A percentile compares a stretch with the other conserved stretches of the same genome.
These are phyloP conservation scores for Punctularia strigosozonata DNA, from an alignment of 768 basidiomycete species.

Conservation along the genomic window DNA sequence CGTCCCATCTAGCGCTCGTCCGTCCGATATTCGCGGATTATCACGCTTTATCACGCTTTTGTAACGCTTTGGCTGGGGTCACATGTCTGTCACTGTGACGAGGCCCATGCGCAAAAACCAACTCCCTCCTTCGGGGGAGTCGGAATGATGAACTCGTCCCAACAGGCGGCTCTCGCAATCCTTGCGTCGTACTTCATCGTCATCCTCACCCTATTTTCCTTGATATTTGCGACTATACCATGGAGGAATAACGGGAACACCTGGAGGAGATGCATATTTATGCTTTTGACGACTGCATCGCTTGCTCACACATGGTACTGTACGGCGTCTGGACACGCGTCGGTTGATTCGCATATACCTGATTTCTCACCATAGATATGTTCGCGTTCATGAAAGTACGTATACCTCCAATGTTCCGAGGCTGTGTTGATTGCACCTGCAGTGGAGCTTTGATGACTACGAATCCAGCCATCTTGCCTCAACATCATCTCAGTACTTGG, in stretches of 20 bases:
- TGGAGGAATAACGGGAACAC: constrained; percentile 1
- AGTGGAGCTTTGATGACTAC: constrained; percentile 48
- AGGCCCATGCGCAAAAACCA: no score
- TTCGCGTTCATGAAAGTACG: constrained; percentile 30
- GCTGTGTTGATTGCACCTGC: background rate
- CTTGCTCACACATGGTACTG: constrained; percentile 40
- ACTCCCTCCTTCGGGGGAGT: no score
- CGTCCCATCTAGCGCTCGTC: no score
- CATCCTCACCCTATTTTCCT: constrained; percentile 17
- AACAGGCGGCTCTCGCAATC: constrained; percentile 14
- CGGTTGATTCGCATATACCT: background rate
- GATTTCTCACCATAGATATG: constrained; percentile 24
- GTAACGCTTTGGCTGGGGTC: no score
- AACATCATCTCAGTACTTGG: constrained; percentile 5
- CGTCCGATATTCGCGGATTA: no score
- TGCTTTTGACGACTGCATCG: constrained; percentile 21
- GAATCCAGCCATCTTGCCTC: constrained; percentile 14
- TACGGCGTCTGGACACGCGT: constrained; percentile 19
- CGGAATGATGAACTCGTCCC: no score
- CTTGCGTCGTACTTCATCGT: constrained; percentile 23
- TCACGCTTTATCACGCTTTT: no score
- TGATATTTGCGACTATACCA: constrained; percentile 18
- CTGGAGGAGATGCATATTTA: constrained; percentile 13
- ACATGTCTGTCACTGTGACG: no score
- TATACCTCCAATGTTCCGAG: background rate